These are phyloP conservation scores for Prinsepia uniflora DNA, from an alignment of 306 rosid species.

Conservation along the genomic window DNA sequence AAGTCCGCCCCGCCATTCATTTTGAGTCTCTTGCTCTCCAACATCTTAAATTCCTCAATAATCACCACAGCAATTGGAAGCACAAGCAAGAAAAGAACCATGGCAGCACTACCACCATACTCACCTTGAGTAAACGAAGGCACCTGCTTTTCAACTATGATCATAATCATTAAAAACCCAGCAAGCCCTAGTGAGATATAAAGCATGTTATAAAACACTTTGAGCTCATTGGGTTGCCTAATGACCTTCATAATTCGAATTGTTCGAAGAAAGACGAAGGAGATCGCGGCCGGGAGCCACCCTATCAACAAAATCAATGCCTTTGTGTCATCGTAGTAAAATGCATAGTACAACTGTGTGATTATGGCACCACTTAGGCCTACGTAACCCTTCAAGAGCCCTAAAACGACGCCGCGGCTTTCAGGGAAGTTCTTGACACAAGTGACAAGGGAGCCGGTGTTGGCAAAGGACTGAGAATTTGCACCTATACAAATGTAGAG, in stretches of 20 bases:
- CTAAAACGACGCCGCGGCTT: conserved; percentile 48
- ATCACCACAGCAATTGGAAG: conserved; percentile 41
- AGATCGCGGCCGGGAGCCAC: conserved; percentile 54
- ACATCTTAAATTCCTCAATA: conserved; percentile 41
- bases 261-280: conserved; percentile 37
- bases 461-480: conserved; percentile 52
- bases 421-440: conserved; percentile 54
- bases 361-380: conserved; percentile 60
- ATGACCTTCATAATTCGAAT: conserved; percentile 42
- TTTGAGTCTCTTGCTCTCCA: background rate
- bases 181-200: conserved; percentile 62
- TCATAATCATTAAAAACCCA: conserved; percentile 56
- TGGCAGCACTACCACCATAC: conserved; percentile 37
- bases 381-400: conserved; percentile 52
- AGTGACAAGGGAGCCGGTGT: conserved; percentile 53
- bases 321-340: conserved; percentile 36
- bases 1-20: conserved; percentile 13
- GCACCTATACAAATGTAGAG: conserved; percentile 48
- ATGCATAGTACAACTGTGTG: conserved; percentile 43
- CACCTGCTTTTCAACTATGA: conserved; percentile 30
- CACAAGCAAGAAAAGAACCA: conserved; percentile 38
- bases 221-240: conserved; percentile 37
- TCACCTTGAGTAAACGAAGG: conserved; percentile 26
- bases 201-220: conserved; percentile 44
- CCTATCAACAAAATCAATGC: conserved; percentile 49